Conservation (phyloP, 352 stramenopile genomes). For the Pythium scleroteichum region DNA sequence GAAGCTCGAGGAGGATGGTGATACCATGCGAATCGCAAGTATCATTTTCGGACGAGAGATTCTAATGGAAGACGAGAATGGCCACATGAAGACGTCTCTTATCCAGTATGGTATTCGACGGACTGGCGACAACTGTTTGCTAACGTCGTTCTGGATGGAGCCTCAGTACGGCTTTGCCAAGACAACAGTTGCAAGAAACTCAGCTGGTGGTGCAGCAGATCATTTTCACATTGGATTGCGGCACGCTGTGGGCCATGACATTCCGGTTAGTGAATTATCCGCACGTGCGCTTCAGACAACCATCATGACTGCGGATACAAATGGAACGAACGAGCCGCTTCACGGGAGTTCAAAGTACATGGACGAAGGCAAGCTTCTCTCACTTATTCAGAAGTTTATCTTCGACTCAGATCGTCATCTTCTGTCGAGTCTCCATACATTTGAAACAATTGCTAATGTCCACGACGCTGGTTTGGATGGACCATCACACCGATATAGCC, state of each 20-base stretch:
- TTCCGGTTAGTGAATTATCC: constrained; percentile 46
- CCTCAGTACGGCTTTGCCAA: constrained; percentile 78
- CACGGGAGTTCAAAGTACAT: constrained; percentile 44
- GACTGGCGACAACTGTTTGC: constrained; percentile 72
- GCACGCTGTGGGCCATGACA: constrained; percentile 70
- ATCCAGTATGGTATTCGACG: constrained; percentile 80
- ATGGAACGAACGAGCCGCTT: not conserved
- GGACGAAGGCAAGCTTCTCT: constrained; percentile 67
- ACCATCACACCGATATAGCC: not conserved
- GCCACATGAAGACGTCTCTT: constrained; percentile 66
- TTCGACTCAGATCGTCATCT: constrained; percentile 82
- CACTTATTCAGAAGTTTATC: constrained; percentile 71
- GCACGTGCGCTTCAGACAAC: not conserved
- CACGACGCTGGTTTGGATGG: constrained; percentile 46
- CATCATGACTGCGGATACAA: constrained; percentile 29
- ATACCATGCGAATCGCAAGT: constrained; percentile 51
- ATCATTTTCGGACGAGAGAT: constrained; percentile 85
- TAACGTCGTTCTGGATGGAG: constrained; percentile 91
- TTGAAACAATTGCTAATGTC: constrained; percentile 70
- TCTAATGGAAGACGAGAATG: constrained; percentile 80
- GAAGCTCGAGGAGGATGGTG: constrained; percentile 62
- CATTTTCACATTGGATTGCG: constrained; percentile 68
- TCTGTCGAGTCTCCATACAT: constrained; percentile 80
- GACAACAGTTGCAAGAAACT: constrained; percentile 37
- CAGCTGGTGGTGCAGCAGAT: constrained; percentile 40